Percentiles rank a stretch among this genome's conserved stretches.
These are phyloP conservation scores for Alopecurus myosuroides DNA, from an alignment of 176 grass and related monocot genomes.

Conservation along the genomic window DNA sequence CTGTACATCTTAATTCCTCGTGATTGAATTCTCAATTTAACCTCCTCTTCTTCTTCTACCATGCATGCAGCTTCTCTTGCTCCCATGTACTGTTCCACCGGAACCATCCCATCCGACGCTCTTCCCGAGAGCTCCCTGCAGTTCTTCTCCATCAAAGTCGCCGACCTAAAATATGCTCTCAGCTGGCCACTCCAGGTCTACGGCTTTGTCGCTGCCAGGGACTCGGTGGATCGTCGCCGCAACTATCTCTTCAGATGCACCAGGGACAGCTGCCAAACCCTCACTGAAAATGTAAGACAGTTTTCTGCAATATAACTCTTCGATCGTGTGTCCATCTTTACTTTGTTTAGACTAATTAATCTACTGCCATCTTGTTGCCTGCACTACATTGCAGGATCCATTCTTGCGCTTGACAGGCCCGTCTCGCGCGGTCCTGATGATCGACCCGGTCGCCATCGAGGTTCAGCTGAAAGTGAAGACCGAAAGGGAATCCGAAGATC, in stretches of 20 bases:
- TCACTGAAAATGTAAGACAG: not conserved
- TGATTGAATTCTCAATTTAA: not conserved
- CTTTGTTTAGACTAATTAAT: not conserved
- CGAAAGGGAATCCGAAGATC: not conserved
- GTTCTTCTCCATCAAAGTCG: not conserved
- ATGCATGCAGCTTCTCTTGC: not conserved
- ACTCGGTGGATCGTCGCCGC: not conserved
- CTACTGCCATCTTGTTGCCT: not conserved
- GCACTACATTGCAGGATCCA: not conserved
- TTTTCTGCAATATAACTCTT: not conserved
- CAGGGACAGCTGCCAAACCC: not conserved
- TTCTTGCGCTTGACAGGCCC: not conserved
- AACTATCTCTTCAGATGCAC: not conserved
- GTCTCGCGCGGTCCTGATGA: not conserved
- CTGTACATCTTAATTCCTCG: too few species aligned
- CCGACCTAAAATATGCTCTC: not conserved
- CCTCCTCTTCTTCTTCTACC: not conserved
- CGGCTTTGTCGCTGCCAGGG: not conserved
- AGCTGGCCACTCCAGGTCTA: not conserved
- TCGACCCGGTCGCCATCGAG: not conserved
- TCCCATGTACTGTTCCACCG: not conserved
- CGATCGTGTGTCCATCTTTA: not conserved
- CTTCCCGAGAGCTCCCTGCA: not conserved
- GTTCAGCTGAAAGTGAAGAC: not conserved
- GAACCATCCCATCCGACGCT: not conserved